phyloP scores from a whole-genome alignment of 2,329 filamentous ascomycete genomes.

The Aspergillus oerlinghausenensis region DNA sequence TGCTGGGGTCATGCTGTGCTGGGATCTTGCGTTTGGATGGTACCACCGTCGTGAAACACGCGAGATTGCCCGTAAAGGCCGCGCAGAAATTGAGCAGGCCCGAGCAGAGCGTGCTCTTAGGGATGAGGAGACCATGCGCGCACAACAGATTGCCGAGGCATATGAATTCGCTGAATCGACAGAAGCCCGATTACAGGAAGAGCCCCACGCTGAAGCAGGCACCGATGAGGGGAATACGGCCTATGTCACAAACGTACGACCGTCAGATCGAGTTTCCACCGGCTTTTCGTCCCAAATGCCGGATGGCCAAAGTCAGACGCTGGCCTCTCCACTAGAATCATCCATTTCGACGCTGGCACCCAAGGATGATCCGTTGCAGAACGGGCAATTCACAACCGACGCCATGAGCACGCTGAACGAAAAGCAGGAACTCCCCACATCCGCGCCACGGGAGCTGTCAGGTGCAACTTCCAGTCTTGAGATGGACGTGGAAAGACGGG shows the following conservation, averaged over 20 bases:
- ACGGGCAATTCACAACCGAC: background rate
- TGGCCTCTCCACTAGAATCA: background rate
- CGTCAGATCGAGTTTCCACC: background rate
- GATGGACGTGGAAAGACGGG: conserved; percentile 31
- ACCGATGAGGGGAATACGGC: background rate
- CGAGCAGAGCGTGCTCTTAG: conserved; percentile 33
- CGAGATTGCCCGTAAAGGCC: conserved; percentile 55
- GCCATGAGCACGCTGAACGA: background rate
- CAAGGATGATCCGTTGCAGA: background rate
- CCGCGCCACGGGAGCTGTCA: background rate
- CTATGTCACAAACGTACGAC: background rate
- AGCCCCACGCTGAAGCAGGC: background rate
- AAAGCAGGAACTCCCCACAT: background rate
- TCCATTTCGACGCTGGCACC: background rate
- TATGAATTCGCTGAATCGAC: background rate
- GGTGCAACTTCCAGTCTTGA: background rate
- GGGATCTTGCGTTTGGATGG: conserved; percentile 64
- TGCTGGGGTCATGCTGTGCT: conserved; percentile 63
- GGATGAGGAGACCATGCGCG: background rate
- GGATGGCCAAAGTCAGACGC: background rate
- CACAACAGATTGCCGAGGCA: background rate
- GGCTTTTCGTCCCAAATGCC: background rate
- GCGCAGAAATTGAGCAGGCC: conserved; percentile 45
- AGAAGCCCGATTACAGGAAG: background rate
- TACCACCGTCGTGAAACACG: conserved; percentile 58